A percentile compares a stretch with the other conserved stretches of the same genome.
These are phyloP conservation scores for Stemphylium vesicarium DNA, from an alignment of 2,329 filamentous ascomycete genomes.

Conservation along the genomic window DNA sequence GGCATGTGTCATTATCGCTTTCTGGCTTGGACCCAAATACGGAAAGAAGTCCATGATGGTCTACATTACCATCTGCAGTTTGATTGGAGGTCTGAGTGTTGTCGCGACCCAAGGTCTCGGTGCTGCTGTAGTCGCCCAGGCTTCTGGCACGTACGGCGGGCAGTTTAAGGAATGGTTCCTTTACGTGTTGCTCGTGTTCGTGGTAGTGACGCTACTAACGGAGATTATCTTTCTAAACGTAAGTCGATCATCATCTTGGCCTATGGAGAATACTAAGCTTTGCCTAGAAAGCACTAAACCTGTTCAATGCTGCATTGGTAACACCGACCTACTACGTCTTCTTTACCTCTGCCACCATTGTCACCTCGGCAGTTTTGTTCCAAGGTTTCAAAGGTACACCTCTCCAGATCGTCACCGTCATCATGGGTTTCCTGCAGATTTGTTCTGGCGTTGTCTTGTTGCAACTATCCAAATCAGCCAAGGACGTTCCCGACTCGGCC, in stretches of 20 bases:
- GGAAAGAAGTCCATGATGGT: constrained; percentile 98
- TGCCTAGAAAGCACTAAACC: constrained; percentile 89
- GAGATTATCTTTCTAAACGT: constrained; percentile 97
- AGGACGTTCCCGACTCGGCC: constrained; percentile 92
- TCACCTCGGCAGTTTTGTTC: constrained; percentile 91
- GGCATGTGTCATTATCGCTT: constrained; percentile 71
- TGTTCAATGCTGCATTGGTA: constrained; percentile 95
- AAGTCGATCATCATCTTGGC: constrained; percentile 52
- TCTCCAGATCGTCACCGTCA: constrained; percentile 81
- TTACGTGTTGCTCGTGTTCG: constrained; percentile 90
- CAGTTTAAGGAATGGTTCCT: constrained; percentile 99
- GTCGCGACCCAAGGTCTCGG: constrained; percentile 94
- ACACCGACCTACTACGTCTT: constrained; percentile 99
- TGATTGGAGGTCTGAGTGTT: constrained; percentile 91
- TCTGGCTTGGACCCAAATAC: constrained; percentile 85
- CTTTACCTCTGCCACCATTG: constrained; percentile 94
- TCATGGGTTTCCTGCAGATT: constrained; percentile 92
- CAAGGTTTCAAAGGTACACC: constrained; percentile 89
- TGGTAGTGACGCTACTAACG: constrained; percentile 83
- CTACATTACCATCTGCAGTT: constrained; percentile 94
- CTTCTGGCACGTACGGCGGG: constrained; percentile 68
- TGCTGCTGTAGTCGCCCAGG: constrained; percentile 87
- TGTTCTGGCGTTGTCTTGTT: constrained; percentile 90
- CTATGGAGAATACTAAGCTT: constrained; percentile 7
- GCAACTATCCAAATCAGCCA: constrained; percentile 97